Evolutionary conservation across 1,284 basidiomycete species (phyloP).

Genomic region (Apiotrichum sp.): DNA sequence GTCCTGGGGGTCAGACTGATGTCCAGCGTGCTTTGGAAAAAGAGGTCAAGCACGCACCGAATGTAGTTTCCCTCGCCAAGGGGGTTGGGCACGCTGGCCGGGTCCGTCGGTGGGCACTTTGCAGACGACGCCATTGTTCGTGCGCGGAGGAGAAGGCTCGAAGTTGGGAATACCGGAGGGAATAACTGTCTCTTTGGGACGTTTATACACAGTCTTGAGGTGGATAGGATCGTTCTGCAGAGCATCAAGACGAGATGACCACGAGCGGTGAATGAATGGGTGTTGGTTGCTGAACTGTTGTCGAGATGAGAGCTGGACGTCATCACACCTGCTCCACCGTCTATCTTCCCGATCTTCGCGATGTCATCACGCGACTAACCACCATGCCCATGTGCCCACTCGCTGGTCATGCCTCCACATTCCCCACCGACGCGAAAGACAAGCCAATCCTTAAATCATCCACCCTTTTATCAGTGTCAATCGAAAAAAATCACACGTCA

Average conservation of each 20-base stretch:
- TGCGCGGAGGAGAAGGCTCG: not conserved
- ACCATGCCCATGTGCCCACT: too few species aligned
- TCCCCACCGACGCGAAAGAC: too few species aligned
- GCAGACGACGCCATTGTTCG: not conserved
- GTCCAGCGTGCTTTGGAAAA: not conserved
- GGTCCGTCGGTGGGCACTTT: slow-evolving; percentile 29
- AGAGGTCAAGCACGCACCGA: slow-evolving; percentile 32
- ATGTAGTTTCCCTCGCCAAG: slow-evolving; percentile 65
- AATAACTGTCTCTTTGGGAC: not conserved
- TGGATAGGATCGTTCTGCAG: not conserved
- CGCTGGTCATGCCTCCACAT: too few species aligned
- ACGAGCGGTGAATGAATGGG: too few species aligned
- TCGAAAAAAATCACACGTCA: too few species aligned
- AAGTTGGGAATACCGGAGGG: not conserved
- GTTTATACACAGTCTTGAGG: not conserved
- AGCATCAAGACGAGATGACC: not conserved
- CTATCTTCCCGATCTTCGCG: too few species aligned
- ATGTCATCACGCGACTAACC: too few species aligned
- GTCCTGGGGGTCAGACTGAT: slow-evolving; percentile 22
- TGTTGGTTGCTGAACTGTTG: too few species aligned
- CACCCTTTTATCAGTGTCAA: too few species aligned
- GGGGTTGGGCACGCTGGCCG: slow-evolving; percentile 49
- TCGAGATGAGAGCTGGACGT: too few species aligned
- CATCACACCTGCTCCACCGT: too few species aligned
- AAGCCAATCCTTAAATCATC: too few species aligned